Conservation (phyloP, 129 eudicot genomes). For the Artemisia argyi region DNA sequence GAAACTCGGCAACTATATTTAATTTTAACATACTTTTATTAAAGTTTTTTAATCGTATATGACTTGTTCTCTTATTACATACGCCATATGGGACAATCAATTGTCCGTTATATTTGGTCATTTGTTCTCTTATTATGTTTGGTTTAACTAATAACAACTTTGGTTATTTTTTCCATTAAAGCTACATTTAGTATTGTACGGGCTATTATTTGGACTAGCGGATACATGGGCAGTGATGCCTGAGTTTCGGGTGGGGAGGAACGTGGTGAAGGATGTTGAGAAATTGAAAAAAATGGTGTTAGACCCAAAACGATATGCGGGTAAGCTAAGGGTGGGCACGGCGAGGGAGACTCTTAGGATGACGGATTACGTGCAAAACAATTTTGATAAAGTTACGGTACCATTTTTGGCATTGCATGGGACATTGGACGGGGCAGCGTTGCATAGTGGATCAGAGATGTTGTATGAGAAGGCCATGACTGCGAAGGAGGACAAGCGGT, state of each 20-base stretch:
- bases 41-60: too few species aligned
- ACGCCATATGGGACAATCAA: too few species aligned
- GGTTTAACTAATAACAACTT: not conserved
- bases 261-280: constrained; percentile 51
- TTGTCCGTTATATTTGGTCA: too few species aligned
- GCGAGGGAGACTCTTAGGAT: constrained; percentile 64
- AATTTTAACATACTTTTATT: too few species aligned
- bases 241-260: constrained; percentile 43
- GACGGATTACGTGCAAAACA: constrained; percentile 47
- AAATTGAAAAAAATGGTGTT: constrained; percentile 51
- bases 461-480: constrained; percentile 64
- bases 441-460: constrained; percentile 51
- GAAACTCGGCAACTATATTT: not conserved
- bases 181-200: constrained; percentile 55
- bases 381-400: constrained; percentile 52
- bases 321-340: constrained; percentile 67
- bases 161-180: not conserved
- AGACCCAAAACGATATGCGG: constrained; percentile 65
- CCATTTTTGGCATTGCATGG: constrained; percentile 70
- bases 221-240: constrained; percentile 90
- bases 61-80: too few species aligned
- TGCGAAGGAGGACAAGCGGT: constrained; percentile 42
- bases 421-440: constrained; percentile 56
- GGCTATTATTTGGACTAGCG: constrained; percentile 61
- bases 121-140: too few species aligned